Conservation (phyloP, 768 basidiomycete species). For the Mrakia hoshinonis region DNA sequence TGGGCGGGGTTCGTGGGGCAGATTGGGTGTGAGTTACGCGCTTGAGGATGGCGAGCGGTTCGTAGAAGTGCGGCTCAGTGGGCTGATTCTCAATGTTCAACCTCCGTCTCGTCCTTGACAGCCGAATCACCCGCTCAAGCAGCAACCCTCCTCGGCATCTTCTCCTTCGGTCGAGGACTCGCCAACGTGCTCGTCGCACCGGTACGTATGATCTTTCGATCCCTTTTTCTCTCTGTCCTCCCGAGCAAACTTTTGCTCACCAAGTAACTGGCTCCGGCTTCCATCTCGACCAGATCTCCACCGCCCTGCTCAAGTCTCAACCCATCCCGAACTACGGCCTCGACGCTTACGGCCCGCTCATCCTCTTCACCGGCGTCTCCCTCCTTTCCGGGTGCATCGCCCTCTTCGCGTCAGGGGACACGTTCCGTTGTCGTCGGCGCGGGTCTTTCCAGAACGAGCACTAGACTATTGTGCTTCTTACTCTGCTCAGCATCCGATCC, state of each 20-base stretch:
- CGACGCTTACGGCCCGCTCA: neutral
- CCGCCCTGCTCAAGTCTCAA: neutral
- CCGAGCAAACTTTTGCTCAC: too few species aligned
- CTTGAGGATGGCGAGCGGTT: too few species aligned
- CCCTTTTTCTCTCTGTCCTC: neutral
- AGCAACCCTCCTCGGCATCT: neutral
- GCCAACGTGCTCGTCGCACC: neutral
- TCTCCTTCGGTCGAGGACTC: neutral
- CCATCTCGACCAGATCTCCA: neutral
- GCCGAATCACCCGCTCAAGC: neutral
- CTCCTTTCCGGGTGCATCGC: neutral
- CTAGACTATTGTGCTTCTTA: too few species aligned
- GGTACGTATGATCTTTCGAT: neutral
- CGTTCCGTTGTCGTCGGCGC: too few species aligned
- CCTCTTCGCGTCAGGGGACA: too few species aligned
- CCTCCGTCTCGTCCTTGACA: neutral
- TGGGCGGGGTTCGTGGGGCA: neutral
- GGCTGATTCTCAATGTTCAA: too few species aligned
- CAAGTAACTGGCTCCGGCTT: too few species aligned
- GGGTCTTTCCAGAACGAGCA: too few species aligned
- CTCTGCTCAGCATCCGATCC: too few species aligned
- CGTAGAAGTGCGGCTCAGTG: too few species aligned
- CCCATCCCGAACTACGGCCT: conserved; percentile 3
- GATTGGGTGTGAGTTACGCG: neutral
- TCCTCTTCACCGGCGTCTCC: neutral